phyloP scores from a whole-genome alignment of 2,329 filamentous ascomycete species.

The Colletotrichum salicis region DNA sequence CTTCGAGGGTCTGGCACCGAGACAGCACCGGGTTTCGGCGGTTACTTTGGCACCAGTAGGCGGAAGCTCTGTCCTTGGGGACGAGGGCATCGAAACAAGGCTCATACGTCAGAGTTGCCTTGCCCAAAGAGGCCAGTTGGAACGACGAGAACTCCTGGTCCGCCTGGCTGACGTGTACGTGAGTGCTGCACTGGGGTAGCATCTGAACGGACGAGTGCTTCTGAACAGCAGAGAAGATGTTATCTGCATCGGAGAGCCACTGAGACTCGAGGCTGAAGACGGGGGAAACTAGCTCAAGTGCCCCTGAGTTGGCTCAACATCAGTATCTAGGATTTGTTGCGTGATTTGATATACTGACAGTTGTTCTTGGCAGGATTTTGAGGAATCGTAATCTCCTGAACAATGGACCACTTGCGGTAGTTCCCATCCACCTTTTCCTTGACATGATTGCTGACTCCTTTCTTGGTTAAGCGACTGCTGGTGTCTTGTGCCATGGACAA shows the following conservation, averaged over 20 bases:
- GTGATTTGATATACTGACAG: conserved; percentile 39
- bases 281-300: conserved; percentile 50
- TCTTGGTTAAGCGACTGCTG: conserved; percentile 44
- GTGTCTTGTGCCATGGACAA: conserved; percentile 47
- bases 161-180: conserved; percentile 48
- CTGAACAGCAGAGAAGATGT: conserved; percentile 45
- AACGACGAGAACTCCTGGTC: conserved; percentile 28
- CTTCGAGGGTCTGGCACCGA: conserved; percentile 27
- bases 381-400: conserved; percentile 50
- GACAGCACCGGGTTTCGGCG: conserved; percentile 41
- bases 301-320: conserved; percentile 37
- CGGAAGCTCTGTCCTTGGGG: conserved; percentile 37
- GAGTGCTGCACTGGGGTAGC: conserved; percentile 48
- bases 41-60: conserved; percentile 51
- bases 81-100: conserved; percentile 47
- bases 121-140: conserved; percentile 44
- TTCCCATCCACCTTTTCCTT: conserved; percentile 44
- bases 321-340: background rate
- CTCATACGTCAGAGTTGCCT: conserved; percentile 48
- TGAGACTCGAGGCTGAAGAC: conserved; percentile 42
- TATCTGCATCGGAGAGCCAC: conserved; percentile 44
- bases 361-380: conserved; percentile 44
- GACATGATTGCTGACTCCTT: conserved; percentile 48
- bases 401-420: conserved; percentile 51
- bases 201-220: conserved; percentile 39